These are phyloP conservation scores for Macaranga tanarius DNA, from an alignment of 441 rosid species.

Conservation along the genomic window DNA sequence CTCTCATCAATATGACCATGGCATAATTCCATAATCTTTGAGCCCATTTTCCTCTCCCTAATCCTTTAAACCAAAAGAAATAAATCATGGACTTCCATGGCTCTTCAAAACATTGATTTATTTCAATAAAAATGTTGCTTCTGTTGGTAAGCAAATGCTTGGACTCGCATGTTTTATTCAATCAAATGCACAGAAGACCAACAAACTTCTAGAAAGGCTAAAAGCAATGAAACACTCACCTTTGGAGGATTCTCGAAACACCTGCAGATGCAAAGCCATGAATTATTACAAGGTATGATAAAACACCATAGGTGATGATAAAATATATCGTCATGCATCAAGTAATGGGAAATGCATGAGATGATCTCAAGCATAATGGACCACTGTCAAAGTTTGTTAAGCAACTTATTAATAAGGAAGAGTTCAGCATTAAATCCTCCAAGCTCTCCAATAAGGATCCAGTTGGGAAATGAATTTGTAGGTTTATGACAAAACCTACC, in stretches of 20 bases:
- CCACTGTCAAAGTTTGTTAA: background rate
- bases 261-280: conserved; percentile 44
- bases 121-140: background rate
- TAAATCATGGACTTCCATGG: background rate
- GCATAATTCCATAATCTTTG: background rate
- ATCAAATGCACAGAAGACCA: conserved; percentile 6
- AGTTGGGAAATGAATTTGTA: background rate
- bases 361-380: background rate
- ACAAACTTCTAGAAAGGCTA: conserved; percentile 7
- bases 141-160: background rate
- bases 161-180: conserved; percentile 1
- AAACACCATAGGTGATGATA: conserved; percentile 12
- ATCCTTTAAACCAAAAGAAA: background rate
- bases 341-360: background rate
- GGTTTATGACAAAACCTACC: background rate
- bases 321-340: background rate
- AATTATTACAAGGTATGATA: conserved; percentile 18
- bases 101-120: background rate
- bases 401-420: background rate
- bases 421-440: background rate
- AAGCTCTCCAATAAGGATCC: background rate
- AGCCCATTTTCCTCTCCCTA: background rate
- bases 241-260: conserved; percentile 71
- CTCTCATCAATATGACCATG: background rate
- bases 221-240: conserved; percentile 45